phyloP scores from a whole-genome alignment of 2,329 filamentous ascomycete species.

The Bipolaris cookei region DNA sequence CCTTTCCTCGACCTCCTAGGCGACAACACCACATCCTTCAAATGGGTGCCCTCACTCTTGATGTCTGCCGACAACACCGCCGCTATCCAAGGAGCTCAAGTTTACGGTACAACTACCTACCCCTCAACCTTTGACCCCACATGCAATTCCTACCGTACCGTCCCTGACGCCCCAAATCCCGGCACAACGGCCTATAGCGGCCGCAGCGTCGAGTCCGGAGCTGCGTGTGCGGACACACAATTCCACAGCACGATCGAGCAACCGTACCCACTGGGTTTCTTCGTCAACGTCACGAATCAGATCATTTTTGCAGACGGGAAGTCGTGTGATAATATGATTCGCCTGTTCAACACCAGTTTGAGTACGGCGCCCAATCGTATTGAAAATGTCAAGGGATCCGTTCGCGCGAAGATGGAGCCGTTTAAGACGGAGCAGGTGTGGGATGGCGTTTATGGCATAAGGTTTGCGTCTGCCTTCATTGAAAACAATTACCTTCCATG shows the following conservation, averaged over 20 bases:
- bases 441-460: constrained; percentile 42
- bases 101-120: constrained; percentile 56
- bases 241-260: constrained; percentile 20
- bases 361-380: constrained; percentile 44
- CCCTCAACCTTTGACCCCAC: constrained; percentile 55
- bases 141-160: constrained; percentile 57
- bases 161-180: constrained; percentile 28
- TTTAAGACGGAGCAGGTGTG: constrained; percentile 41
- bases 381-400: constrained; percentile 43
- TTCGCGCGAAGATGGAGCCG: constrained; percentile 38
- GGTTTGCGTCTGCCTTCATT: constrained; percentile 50
- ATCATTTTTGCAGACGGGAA: constrained; percentile 54
- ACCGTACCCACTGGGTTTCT: constrained; percentile 53
- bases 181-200: constrained; percentile 33
- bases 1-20: constrained; percentile 62
- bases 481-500: constrained; percentile 50
- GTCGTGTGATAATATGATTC: constrained; percentile 54
- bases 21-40: constrained; percentile 60
- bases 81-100: constrained; percentile 54
- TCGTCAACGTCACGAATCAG: constrained; percentile 62
- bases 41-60: constrained; percentile 57
- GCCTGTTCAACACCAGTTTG: constrained; percentile 56
- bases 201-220: constrained; percentile 22
- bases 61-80: constrained; percentile 53
- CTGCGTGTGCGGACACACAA: constrained; percentile 25